These are phyloP conservation scores for Coemansia sp. DNA, from an alignment of 371 early-diverging fungal species.

Conservation along the genomic window DNA sequence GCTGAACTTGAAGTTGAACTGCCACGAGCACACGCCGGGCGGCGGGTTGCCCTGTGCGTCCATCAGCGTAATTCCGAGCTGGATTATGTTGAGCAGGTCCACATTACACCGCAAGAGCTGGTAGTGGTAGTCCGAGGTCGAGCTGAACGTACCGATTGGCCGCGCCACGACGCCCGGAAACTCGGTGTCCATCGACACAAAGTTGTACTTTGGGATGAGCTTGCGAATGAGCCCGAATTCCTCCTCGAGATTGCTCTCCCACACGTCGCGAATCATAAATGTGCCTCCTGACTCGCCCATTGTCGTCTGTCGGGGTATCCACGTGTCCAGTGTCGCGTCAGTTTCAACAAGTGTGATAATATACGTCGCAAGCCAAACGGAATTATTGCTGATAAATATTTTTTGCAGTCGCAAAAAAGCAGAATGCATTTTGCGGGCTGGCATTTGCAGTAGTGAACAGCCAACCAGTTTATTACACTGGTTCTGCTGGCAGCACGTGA, in stretches of 20 bases:
- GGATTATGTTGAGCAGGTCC: slow-evolving; percentile 98
- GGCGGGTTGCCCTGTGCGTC: slow-evolving; percentile 94
- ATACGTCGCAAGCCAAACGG: background rate
- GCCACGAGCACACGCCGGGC: slow-evolving; percentile 94
- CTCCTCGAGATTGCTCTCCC: slow-evolving; percentile 97
- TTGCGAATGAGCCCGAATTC: slow-evolving; percentile 93
- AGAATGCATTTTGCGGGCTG: background rate
- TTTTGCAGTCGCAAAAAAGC: background rate
- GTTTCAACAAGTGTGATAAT: background rate
- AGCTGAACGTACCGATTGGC: slow-evolving; percentile 95
- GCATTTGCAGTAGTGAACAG: too few relatives aligned
- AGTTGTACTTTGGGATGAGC: slow-evolving; percentile 91
- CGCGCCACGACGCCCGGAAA: slow-evolving; percentile 99
- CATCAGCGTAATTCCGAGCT: slow-evolving; percentile 97
- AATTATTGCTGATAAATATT: background rate
- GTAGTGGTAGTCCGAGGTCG: slow-evolving; percentile 96
- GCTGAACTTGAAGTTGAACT: slow-evolving; percentile 99
- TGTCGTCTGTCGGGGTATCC: background rate
- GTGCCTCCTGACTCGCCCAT: slow-evolving; percentile 14
- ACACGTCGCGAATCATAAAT: slow-evolving; percentile 81
- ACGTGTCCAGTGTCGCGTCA: too few relatives aligned
- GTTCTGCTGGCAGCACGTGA: too few relatives aligned
- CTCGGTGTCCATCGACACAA: slow-evolving; percentile 99
- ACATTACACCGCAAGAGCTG: slow-evolving; percentile 99
- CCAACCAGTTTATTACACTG: too few relatives aligned